These are phyloP conservation scores for Penicillium daleae DNA, from an alignment of 495 filamentous ascomycete species.

Conservation along the genomic window DNA sequence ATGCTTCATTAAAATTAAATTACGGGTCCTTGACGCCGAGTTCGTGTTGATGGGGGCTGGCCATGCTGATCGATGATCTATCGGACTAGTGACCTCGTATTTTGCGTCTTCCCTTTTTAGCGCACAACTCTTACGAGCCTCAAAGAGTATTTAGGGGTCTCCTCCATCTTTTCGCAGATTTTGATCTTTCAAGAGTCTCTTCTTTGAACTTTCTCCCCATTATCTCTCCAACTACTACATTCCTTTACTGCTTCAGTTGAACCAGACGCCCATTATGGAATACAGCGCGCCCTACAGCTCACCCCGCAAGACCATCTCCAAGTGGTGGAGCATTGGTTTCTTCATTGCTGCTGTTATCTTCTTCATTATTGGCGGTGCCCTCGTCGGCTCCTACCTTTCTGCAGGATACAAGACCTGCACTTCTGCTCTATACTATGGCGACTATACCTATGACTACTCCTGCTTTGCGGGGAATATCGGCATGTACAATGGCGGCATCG, in stretches of 20 bases:
- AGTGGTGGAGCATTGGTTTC: conserved; percentile 29
- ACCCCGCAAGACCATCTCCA: conserved; percentile 3
- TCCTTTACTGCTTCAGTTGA: not conserved
- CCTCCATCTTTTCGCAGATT: not conserved
- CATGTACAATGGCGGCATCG: conserved; percentile 23
- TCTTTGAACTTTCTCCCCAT: not conserved
- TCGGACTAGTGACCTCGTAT: not conserved
- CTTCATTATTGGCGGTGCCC: conserved; percentile 30
- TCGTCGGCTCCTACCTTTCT: conserved; percentile 20
- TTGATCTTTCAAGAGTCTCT: not conserved
- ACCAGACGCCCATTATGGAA: not conserved
- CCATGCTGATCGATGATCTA: not conserved
- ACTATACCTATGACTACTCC: conserved; percentile 13
- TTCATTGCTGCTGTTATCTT: conserved; percentile 25
- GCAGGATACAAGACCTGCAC: conserved; percentile 14
- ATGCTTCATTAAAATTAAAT: conserved; percentile 2
- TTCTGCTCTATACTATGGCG: conserved; percentile 5
- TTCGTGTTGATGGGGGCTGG: not conserved
- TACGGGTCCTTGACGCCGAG: not conserved
- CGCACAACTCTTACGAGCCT: conserved; percentile 1
- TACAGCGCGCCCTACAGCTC: not conserved
- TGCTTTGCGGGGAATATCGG: conserved; percentile 15
- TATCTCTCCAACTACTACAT: no score
- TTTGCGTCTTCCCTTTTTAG: not conserved
- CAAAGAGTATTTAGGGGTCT: not conserved